Evolutionary conservation across 2,329 filamentous ascomycete genomes (phyloP).

Genomic region (Fusarium kyushuense): DNA sequence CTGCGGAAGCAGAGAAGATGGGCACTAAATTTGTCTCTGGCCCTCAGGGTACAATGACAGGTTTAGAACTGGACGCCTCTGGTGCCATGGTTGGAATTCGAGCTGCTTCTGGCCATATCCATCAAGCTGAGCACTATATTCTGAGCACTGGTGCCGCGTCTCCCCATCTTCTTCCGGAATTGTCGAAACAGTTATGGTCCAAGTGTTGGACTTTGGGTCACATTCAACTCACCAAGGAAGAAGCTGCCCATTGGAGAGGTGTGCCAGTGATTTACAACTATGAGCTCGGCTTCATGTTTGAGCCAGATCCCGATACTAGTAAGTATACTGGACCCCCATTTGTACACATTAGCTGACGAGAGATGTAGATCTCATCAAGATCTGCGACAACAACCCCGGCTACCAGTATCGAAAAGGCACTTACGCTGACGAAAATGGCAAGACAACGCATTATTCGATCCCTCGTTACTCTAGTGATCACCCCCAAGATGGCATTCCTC

Average conservation of each 20-base stretch:
- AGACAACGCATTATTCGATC: not conserved
- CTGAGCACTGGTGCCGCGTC: constrained; percentile 12
- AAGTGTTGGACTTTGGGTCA: constrained; percentile 14
- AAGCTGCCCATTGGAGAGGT: constrained; percentile 2
- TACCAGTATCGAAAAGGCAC: constrained; percentile 9
- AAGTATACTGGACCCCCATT: not conserved
- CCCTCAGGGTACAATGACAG: fast-evolving
- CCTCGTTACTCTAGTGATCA: constrained; percentile 13
- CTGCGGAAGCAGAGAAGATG: not conserved
- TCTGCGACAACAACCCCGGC: constrained; percentile 8
- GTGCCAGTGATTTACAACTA: constrained; percentile 8
- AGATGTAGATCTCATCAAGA: constrained; percentile 5
- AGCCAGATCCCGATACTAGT: constrained; percentile 13
- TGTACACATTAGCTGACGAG: not conserved
- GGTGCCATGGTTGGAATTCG: not conserved
- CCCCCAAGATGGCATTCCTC: not conserved
- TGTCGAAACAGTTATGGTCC: not conserved
- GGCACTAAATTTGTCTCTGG: not conserved
- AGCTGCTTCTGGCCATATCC: not conserved
- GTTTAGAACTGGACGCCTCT: not conserved
- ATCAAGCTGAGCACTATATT: constrained; percentile 6
- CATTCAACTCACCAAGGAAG: constrained; percentile 3
- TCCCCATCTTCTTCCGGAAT: constrained; percentile 3
- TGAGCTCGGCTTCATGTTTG: constrained; percentile 25
- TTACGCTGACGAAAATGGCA: not conserved